Conservation (phyloP, 2,329 filamentous ascomycete species). For the Calcarisporium arbuscula region DNA sequence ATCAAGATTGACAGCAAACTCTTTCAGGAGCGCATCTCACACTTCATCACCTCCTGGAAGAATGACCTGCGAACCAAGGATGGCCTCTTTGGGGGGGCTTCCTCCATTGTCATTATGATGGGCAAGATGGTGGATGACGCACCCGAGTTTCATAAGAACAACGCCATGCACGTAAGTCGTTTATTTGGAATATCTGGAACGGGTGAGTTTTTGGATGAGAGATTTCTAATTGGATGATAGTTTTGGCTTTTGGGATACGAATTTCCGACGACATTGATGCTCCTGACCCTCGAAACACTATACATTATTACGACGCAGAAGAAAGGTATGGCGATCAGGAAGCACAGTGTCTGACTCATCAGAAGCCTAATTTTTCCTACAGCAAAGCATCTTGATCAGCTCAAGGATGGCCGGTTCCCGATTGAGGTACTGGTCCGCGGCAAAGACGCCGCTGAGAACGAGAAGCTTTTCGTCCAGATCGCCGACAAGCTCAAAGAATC, state of each 20-base stretch:
- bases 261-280: conserved; percentile 90
- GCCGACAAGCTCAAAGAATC: conserved; percentile 80
- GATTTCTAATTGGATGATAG: conserved; percentile 72
- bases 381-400: conserved; percentile 89
- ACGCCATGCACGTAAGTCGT: conserved; percentile 78
- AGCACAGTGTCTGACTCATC: conserved; percentile 21
- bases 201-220: conserved; percentile 98
- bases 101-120: conserved; percentile 84
- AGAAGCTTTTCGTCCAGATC: conserved; percentile 81
- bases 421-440: conserved; percentile 87
- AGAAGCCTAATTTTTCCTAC: conserved; percentile 8
- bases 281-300: conserved; percentile 81
- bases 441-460: conserved; percentile 87
- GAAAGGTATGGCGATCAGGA: conserved; percentile 61
- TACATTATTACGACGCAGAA: conserved; percentile 95
- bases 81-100: conserved; percentile 75
- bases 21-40: conserved; percentile 89
- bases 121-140: conserved; percentile 92
- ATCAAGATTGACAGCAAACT: conserved; percentile 92
- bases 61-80: conserved; percentile 86
- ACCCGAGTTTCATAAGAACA: conserved; percentile 87
- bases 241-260: conserved; percentile 99
- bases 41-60: conserved; percentile 90
- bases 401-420: conserved; percentile 87
- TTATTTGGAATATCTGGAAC: conserved; percentile 33